A percentile compares a stretch with the other conserved stretches of the same genome.
Conservation (phyloP, 371 early-diverging fungal genomes). For the Mortierella sp. region DNA sequence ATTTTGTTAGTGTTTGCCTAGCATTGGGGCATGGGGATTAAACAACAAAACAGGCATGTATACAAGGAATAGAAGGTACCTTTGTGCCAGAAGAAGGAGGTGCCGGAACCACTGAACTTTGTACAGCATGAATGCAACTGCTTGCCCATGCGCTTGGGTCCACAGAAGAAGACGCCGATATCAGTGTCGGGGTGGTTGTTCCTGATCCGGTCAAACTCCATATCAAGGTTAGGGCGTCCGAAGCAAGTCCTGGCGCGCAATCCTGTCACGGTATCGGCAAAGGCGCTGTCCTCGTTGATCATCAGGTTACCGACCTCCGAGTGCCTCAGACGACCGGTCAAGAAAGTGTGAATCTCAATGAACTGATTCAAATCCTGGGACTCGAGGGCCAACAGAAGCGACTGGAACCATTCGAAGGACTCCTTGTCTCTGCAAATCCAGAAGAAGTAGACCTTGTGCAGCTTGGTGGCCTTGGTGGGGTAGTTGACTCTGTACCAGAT, state of each 20-base stretch:
- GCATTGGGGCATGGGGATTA: neutral
- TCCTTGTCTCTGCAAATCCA: conserved; percentile 87
- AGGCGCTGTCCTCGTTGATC: conserved; percentile 65
- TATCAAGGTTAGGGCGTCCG: conserved; percentile 72
- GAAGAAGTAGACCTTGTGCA: conserved; percentile 89
- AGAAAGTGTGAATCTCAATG: conserved; percentile 81
- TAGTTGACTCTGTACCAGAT: conserved; percentile 66
- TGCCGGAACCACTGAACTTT: conserved; percentile 67
- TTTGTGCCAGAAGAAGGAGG: conserved; percentile 56
- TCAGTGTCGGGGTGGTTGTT: conserved; percentile 65
- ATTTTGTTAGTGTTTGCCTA: neutral
- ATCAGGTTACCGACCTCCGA: conserved; percentile 69
- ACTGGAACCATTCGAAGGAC: conserved; percentile 87
- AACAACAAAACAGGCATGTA: neutral
- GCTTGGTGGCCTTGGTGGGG: conserved; percentile 61
- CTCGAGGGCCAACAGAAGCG: conserved; percentile 76
- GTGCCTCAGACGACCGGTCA: conserved; percentile 74
- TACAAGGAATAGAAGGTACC: conserved; percentile 13
- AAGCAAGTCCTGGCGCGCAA: conserved; percentile 70
- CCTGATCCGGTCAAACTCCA: conserved; percentile 70
- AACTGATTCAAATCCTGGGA: conserved; percentile 72
- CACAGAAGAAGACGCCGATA: conserved; percentile 76
- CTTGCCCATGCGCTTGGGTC: conserved; percentile 68
- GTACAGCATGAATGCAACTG: conserved; percentile 71
- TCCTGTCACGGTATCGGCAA: conserved; percentile 69